Evolutionary conservation across 495 filamentous ascomycete species (phyloP).

Genomic region (Cercophora sp.): DNA sequence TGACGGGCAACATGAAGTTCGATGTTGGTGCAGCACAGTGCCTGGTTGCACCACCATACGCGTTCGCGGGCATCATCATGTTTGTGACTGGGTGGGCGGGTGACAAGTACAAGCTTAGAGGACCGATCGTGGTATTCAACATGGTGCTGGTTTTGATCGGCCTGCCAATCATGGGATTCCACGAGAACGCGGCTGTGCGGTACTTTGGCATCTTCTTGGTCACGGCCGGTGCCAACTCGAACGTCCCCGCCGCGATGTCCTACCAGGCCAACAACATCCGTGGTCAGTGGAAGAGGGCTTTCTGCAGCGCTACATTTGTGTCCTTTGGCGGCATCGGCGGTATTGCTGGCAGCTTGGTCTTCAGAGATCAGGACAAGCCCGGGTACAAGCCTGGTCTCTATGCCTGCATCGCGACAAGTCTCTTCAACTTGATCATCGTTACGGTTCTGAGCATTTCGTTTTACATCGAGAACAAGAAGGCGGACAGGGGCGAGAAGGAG

Average conservation of each 20-base stretch:
- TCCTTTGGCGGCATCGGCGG: conserved; percentile 59
- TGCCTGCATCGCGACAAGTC: conserved; percentile 38
- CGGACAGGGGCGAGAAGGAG: conserved; percentile 42
- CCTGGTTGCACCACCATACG: conserved; percentile 61
- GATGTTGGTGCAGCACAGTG: conserved; percentile 53
- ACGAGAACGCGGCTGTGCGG: conserved; percentile 42
- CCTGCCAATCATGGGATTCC: conserved; percentile 51
- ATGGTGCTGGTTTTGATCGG: conserved; percentile 43
- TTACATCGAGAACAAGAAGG: conserved; percentile 35
- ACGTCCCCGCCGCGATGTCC: conserved; percentile 54
- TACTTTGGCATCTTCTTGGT: conserved; percentile 65
- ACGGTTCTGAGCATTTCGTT: conserved; percentile 26
- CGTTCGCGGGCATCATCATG: conserved; percentile 57
- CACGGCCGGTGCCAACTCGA: conserved; percentile 57
- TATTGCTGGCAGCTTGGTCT: conserved; percentile 57
- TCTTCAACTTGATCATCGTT: conserved; percentile 36
- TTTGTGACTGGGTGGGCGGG: conserved; percentile 47
- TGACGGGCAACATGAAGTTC: conserved; percentile 56
- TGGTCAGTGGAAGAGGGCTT: conserved; percentile 64
- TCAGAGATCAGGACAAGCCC: conserved; percentile 40
- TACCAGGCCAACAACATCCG: conserved; percentile 69
- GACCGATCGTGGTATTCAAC: conserved; percentile 56
- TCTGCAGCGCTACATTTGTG: conserved; percentile 56
- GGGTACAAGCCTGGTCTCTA: conserved; percentile 42
- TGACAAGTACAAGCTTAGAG: conserved; percentile 56